These are phyloP conservation scores for Leccinum ponderosum DNA, from an alignment of 1,284 basidiomycete species.

Conservation along the genomic window DNA sequence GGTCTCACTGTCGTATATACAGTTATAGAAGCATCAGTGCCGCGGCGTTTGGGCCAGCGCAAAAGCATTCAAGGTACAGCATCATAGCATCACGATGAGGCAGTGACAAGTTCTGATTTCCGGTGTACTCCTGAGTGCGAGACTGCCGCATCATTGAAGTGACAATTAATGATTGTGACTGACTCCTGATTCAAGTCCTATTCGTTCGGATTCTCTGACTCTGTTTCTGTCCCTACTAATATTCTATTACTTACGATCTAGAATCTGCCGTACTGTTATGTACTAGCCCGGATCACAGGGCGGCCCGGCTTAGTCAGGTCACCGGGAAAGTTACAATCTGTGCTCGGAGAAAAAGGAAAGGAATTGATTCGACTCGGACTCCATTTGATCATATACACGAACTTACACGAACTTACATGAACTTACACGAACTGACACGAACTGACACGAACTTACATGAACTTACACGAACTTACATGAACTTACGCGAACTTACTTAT, in stretches of 20 bases:
- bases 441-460: too few species aligned
- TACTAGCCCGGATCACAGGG: not conserved
- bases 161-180: too few species aligned
- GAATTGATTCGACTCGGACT: too few species aligned
- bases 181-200: not conserved
- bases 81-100: not conserved
- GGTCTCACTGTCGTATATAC: not conserved
- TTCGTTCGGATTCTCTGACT: not conserved
- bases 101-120: not conserved
- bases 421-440: too few species aligned
- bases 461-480: too few species aligned
- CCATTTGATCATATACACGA: too few species aligned
- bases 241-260: not conserved
- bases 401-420: too few species aligned
- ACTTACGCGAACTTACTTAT: too few species aligned
- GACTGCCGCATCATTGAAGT: too few species aligned
- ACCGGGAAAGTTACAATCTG: not conserved
- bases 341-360: too few species aligned
- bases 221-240: not conserved
- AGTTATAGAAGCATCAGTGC: not conserved
- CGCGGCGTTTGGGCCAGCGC: not conserved
- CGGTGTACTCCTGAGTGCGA: not conserved
- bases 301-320: too few species aligned
- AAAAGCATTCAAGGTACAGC: not conserved
- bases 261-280: not conserved